phyloP scores from a whole-genome alignment of 352 stramenopile species.

The Thalassiosira livingstoniorum region DNA sequence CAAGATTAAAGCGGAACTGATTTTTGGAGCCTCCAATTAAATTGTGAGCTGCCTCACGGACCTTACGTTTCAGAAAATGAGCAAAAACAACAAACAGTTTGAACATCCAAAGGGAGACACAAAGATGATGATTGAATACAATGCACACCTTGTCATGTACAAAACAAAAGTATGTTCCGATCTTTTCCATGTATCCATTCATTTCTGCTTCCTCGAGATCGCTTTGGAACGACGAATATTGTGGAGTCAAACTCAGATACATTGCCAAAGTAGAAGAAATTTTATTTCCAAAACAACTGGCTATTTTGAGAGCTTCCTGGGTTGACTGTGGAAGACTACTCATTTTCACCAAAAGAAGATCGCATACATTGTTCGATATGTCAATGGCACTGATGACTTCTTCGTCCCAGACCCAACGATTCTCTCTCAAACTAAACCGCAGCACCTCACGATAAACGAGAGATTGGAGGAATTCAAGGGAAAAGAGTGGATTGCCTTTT shows the following conservation, averaged over 20 bases:
- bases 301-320: conserved; percentile 33
- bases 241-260: conserved; percentile 1
- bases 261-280: not conserved
- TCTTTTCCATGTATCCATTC: conserved; percentile 24
- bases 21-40: too few relatives aligned
- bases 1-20: too few relatives aligned
- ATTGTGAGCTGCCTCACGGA: too few relatives aligned
- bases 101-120: too few relatives aligned
- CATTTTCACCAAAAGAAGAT: conserved; percentile 34
- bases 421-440: conserved; percentile 4
- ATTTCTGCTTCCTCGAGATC: not conserved
- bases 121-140: too few relatives aligned
- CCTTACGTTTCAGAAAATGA: too few relatives aligned
- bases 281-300: conserved; percentile 35
- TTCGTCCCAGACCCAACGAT: conserved; percentile 34
- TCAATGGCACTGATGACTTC: conserved; percentile 18
- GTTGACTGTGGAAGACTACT: not conserved
- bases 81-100: too few relatives aligned
- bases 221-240: conserved; percentile 3
- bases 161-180: conserved; percentile 14
- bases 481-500: conserved; percentile 31
- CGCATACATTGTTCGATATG: conserved; percentile 37
- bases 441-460: conserved; percentile 19
- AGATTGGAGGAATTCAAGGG: conserved; percentile 29
- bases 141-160: conserved; percentile 44